These are phyloP conservation scores for Beta lomatogona DNA, from an alignment of 179 eudicot genomes.

Conservation along the genomic window DNA sequence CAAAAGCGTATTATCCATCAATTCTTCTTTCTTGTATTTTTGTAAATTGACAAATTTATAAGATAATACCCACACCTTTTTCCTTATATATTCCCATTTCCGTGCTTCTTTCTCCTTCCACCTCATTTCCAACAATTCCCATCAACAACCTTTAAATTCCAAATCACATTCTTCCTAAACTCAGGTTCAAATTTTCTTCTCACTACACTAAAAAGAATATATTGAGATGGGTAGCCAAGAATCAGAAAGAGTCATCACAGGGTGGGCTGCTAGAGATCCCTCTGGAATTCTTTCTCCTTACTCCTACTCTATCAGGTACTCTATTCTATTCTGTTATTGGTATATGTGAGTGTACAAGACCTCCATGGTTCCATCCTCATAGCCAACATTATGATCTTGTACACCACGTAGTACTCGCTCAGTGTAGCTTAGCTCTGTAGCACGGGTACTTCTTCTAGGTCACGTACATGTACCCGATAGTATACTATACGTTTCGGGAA, in stretches of 20 bases:
- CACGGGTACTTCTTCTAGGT: too few species aligned
- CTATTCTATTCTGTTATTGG: too few species aligned
- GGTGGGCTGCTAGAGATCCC: constrained; percentile 90
- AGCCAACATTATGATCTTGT: too few species aligned
- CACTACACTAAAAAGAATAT: background rate
- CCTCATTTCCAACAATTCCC: background rate
- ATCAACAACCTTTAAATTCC: background rate
- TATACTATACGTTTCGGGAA: too few species aligned
- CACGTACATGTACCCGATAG: too few species aligned
- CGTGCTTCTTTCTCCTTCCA: background rate
- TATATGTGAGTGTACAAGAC: too few species aligned
- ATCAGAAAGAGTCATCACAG: constrained; percentile 55
- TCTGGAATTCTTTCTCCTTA: constrained; percentile 86
- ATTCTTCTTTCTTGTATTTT: background rate
- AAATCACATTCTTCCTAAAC: background rate
- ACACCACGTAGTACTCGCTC: too few species aligned
- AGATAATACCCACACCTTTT: background rate
- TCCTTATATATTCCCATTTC: constrained; percentile 4
- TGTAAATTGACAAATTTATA: background rate
- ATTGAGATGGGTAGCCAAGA: constrained; percentile 59
- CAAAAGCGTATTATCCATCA: background rate
- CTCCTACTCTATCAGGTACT: constrained; percentile 69
- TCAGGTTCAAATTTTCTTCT: background rate
- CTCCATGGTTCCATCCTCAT: too few species aligned
- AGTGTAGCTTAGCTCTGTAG: too few species aligned